Evolutionary conservation across 176 grass and related monocot species (phyloP).

Genomic region (Tillandsia fasciculata): DNA sequence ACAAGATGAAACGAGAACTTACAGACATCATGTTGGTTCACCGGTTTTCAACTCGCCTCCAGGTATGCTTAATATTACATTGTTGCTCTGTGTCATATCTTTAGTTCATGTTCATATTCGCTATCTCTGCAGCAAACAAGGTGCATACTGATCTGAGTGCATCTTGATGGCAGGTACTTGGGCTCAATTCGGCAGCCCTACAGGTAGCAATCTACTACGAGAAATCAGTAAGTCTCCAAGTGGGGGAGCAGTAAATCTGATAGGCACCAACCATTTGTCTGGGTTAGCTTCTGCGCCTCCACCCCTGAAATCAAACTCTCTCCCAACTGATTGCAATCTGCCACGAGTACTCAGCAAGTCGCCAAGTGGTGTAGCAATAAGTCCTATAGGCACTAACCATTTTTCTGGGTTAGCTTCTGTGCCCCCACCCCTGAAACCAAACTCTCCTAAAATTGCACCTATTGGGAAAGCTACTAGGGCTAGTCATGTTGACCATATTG

Average conservation of each 20-base stretch:
- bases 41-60: constrained; percentile 35
- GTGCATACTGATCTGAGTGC: constrained; percentile 11
- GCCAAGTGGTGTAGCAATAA: constrained; percentile 24
- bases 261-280: constrained; percentile 24
- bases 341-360: constrained; percentile 21
- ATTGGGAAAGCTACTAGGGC: constrained; percentile 29
- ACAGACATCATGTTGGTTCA: constrained; percentile 30
- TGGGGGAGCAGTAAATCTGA: constrained; percentile 24
- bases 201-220: constrained; percentile 28
- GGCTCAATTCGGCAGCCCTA: constrained; percentile 34
- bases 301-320: constrained; percentile 20
- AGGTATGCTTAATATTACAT: constrained; percentile 20
- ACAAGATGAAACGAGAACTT: constrained; percentile 36
- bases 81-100: neutral
- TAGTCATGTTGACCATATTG: constrained; percentile 12
- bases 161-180: constrained; percentile 31
- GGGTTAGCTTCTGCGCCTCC: constrained; percentile 32
- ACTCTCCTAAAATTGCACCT: constrained; percentile 19
- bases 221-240: constrained; percentile 19
- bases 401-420: constrained; percentile 33
- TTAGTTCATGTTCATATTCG: neutral
- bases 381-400: constrained; percentile 24
- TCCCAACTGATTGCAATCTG: constrained; percentile 31
- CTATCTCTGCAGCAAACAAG: constrained; percentile 2
- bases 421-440: constrained; percentile 19